Percentiles rank a stretch among this genome's conserved stretches.
These are phyloP conservation scores for Rickenella mellea DNA, from an alignment of 768 basidiomycete species.

Conservation along the genomic window DNA sequence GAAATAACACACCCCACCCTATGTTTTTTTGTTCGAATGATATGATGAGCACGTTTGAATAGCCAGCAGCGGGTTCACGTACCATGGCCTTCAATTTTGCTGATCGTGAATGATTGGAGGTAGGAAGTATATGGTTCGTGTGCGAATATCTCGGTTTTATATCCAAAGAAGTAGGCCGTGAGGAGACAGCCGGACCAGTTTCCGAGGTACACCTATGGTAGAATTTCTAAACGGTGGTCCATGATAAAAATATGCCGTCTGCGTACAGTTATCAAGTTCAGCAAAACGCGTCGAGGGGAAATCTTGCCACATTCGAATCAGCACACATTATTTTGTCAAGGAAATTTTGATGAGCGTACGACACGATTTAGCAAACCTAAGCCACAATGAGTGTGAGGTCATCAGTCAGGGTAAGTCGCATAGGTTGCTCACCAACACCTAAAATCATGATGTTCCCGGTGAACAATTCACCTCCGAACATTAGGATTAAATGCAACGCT, in stretches of 20 bases:
- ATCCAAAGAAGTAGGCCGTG: slow-evolving; percentile 9
- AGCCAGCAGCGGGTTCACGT: too few species aligned
- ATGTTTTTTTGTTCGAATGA: too few species aligned
- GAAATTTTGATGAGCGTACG: background rate
- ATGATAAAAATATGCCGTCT: too few species aligned
- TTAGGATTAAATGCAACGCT: slow-evolving; percentile 4
- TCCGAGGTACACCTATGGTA: slow-evolving; percentile 8
- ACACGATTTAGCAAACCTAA: background rate
- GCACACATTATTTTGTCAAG: background rate
- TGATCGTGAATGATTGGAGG: slow-evolving; percentile 5
- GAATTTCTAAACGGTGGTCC: too few species aligned
- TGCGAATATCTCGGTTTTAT: slow-evolving; percentile 8
- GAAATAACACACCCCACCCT: slow-evolving; percentile 11
- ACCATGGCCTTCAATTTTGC: slow-evolving; percentile 7
- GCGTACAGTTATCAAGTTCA: slow-evolving; percentile 8
- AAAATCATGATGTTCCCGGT: slow-evolving; percentile 13
- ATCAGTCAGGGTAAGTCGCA: background rate
- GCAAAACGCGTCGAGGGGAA: slow-evolving; percentile 5
- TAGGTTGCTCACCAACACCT: background rate
- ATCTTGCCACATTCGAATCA: background rate
- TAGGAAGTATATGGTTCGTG: slow-evolving; percentile 9
- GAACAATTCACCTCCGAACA: slow-evolving; percentile 12
- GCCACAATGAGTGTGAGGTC: background rate
- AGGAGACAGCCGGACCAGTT: slow-evolving; percentile 6
- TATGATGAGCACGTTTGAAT: too few species aligned